These are phyloP conservation scores for Cymodocea nodosa DNA, from an alignment of 116 monocot species.

Conservation along the genomic window DNA sequence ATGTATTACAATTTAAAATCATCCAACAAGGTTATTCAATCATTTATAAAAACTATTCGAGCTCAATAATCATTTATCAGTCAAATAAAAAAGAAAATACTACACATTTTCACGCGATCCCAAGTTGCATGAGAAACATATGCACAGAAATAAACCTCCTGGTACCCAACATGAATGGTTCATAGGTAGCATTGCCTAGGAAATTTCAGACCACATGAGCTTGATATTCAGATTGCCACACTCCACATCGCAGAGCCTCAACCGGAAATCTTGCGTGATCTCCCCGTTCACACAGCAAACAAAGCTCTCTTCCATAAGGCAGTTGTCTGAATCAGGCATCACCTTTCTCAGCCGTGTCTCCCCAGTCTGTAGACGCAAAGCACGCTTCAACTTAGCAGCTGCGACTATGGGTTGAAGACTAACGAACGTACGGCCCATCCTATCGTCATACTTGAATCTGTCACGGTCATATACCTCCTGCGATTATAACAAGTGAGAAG, in stretches of 20 bases:
- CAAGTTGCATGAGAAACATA: no score
- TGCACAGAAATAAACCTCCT: no score
- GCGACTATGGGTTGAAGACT: slow-evolving; percentile 51
- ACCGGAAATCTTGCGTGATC: slow-evolving; percentile 51
- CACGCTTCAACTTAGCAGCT: slow-evolving; percentile 46
- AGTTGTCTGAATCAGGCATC: slow-evolving; percentile 59
- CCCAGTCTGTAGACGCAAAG: slow-evolving; percentile 43
- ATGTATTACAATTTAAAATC: no score
- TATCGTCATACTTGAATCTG: slow-evolving; percentile 69
- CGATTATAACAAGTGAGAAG: not conserved
- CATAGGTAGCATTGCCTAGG: not conserved
- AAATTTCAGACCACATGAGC: slow-evolving; percentile 46
- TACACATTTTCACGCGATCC: no score
- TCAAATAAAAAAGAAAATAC: no score
- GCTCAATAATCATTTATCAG: no score
- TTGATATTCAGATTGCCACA: slow-evolving; percentile 64
- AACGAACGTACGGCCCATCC: slow-evolving; percentile 69
- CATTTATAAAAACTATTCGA: no score
- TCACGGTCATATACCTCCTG: slow-evolving; percentile 86
- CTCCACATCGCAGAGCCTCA: slow-evolving; percentile 73
- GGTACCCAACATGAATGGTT: no score
- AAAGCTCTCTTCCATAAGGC: slow-evolving; percentile 58
- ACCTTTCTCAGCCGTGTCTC: slow-evolving; percentile 77
- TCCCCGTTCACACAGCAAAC: slow-evolving; percentile 46
- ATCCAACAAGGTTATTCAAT: no score